Evolutionary conservation across 2,329 filamentous ascomycete genomes (phyloP).

Genomic region (Alternaria panax): DNA sequence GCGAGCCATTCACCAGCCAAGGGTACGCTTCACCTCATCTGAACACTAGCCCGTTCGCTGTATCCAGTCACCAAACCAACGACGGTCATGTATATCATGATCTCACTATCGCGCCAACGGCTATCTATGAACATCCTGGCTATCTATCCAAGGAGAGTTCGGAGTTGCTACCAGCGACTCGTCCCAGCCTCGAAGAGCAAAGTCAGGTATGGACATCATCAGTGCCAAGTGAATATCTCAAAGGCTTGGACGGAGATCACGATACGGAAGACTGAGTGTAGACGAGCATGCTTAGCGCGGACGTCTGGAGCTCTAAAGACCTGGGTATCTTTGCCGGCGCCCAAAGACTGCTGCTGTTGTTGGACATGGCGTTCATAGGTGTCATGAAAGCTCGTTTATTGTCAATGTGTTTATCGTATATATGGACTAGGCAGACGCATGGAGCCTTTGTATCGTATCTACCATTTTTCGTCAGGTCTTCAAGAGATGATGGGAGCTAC

Average conservation of each 20-base stretch:
- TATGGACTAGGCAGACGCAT: background rate
- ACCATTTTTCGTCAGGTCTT: background rate
- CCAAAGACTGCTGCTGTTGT: background rate
- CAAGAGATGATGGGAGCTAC: background rate
- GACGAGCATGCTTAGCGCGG: background rate
- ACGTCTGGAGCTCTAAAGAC: background rate
- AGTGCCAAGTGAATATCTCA: background rate
- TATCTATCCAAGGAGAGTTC: background rate
- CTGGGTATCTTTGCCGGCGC: background rate
- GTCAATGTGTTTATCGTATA: background rate
- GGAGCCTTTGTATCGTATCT: background rate
- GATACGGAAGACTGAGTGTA: background rate
- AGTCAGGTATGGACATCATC: background rate
- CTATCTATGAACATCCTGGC: background rate
- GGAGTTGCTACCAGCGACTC: background rate
- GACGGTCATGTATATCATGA: background rate
- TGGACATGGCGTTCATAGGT: background rate
- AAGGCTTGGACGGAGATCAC: background rate
- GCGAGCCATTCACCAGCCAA: background rate
- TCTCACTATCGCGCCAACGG: background rate
- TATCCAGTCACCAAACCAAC: background rate
- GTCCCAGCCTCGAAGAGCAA: background rate
- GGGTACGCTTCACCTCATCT: background rate
- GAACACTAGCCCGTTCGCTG: background rate
- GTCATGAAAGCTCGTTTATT: background rate